phyloP scores from a whole-genome alignment of 208 protist genomes.

The Trypanosoma caninum region DNA sequence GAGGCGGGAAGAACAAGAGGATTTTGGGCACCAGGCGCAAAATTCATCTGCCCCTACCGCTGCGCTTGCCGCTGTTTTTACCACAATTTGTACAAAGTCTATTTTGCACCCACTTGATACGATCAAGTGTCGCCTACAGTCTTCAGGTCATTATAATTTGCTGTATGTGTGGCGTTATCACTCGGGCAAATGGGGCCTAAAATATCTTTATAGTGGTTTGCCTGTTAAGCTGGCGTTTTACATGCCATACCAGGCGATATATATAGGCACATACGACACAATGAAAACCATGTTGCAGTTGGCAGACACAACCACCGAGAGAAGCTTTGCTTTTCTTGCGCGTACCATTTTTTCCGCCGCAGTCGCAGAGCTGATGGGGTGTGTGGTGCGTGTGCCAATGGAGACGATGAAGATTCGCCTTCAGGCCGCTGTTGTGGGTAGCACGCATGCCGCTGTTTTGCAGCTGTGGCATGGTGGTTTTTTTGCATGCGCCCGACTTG shows the following conservation, averaged over 20 bases:
- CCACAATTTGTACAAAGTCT: constrained; percentile 63
- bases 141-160: constrained; percentile 14
- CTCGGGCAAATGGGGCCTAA: constrained; percentile 50
- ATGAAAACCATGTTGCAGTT: constrained; percentile 3
- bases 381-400: constrained; percentile 75
- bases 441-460: constrained; percentile 37
- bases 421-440: constrained; percentile 47
- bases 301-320: constrained; percentile 9
- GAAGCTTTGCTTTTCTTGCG: constrained; percentile 18
- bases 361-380: constrained; percentile 53
- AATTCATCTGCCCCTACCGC: not conserved
- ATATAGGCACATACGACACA: constrained; percentile 64
- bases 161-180: constrained; percentile 38
- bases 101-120: constrained; percentile 82
- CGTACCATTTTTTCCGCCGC: constrained; percentile 43
- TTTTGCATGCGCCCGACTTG: constrained; percentile 34
- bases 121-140: constrained; percentile 76
- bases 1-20: not conserved
- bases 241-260: constrained; percentile 72
- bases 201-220: constrained; percentile 70
- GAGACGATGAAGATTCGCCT: constrained; percentile 84
- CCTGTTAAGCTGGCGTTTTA: constrained; percentile 70
- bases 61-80: constrained; percentile 41
- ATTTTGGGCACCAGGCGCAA: not conserved
- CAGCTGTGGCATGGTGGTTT: constrained; percentile 49